phyloP scores from a whole-genome alignment of 352 stramenopile species.

The Pythium guiyangense region DNA sequence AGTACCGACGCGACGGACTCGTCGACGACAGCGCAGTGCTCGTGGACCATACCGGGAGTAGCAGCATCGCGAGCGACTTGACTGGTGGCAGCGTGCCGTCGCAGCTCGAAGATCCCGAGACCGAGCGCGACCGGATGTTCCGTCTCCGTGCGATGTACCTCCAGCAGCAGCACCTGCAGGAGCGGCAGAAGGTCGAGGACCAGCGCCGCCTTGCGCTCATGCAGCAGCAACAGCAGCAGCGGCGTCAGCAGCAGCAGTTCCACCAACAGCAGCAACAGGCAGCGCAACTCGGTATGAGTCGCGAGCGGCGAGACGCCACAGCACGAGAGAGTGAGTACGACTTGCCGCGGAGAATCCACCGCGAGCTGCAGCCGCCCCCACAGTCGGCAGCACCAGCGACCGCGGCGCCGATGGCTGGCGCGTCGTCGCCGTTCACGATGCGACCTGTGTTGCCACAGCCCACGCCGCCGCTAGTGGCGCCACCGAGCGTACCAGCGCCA shows the following conservation, averaged over 20 bases:
- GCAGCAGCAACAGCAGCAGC: constrained; percentile 19
- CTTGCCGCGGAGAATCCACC: constrained; percentile 27
- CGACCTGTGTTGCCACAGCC: not conserved
- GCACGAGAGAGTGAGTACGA: constrained; percentile 20
- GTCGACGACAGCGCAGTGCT: not conserved
- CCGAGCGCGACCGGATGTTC: constrained; percentile 11
- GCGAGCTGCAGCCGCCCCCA: constrained; percentile 19
- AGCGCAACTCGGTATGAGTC: not conserved
- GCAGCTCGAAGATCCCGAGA: constrained; percentile 4
- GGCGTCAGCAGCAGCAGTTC: not conserved
- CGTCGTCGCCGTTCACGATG: not conserved
- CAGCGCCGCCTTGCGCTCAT: constrained; percentile 13
- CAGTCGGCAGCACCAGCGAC: not conserved
- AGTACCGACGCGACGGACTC: not conserved
- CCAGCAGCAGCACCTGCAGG: constrained; percentile 13
- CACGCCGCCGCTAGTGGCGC: no score
- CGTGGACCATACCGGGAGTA: not conserved
- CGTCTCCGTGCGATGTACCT: constrained; percentile 12
- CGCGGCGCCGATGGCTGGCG: not conserved
- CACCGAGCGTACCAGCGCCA: no score
- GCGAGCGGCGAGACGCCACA: not conserved
- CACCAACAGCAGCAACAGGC: constrained; percentile 1
- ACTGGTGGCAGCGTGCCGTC: not conserved
- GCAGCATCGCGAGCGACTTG: not conserved
- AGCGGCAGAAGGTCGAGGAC: constrained; percentile 14